Base-by-base conservation (phyloP, 73 alveolate species). In the Paramecium bursaria region DNA sequence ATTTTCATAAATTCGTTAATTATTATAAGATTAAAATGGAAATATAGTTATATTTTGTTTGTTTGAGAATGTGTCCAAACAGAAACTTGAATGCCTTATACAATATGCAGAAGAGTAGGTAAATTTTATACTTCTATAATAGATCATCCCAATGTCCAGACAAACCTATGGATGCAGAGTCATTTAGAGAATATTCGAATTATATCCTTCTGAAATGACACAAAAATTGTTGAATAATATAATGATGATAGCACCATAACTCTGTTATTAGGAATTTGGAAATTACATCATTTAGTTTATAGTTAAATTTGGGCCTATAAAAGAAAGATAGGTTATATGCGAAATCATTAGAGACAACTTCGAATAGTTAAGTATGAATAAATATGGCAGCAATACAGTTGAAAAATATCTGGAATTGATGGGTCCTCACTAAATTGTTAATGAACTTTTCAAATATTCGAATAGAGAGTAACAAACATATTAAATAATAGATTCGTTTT, bases 321-420 rank as follows among this genome's bases (percentile, higher is more conserved):
- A 67, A 19, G 79, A 60, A 60, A 60, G 14, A 60, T 10, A 10
- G 1, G 22, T 33, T 3, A 33, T 67, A 25, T 39, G 82, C 19
- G 33, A 17, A 35, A 67, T 67, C 44, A 67, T 67, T 19, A 39
- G 35, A 21, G 82, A 67, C 10, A 67, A 67, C 44, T 67, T 67
- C 42, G 82, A 67, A 42, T 35, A 31, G 21, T 67, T 67, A 67
- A 67, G 82, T 67, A 27, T 67, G 22, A 33, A 67, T 67, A 67
- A 67, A 47, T 67, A 39, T 67, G 82, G 82, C 6, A 67, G 82
- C 44, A 67, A 67, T 67, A 67, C 82, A 11, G 82, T 67, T 67
- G 82, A 67, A 67, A 67, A 67, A 25, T 67, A 67, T 19, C 33
- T 67, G 4, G 60, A 67, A 21, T 4, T 33, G 1, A 35, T 39